Evolutionary conservation across 768 basidiomycete species (phyloP).

Genomic region (Daedaleopsis sinensis): DNA sequence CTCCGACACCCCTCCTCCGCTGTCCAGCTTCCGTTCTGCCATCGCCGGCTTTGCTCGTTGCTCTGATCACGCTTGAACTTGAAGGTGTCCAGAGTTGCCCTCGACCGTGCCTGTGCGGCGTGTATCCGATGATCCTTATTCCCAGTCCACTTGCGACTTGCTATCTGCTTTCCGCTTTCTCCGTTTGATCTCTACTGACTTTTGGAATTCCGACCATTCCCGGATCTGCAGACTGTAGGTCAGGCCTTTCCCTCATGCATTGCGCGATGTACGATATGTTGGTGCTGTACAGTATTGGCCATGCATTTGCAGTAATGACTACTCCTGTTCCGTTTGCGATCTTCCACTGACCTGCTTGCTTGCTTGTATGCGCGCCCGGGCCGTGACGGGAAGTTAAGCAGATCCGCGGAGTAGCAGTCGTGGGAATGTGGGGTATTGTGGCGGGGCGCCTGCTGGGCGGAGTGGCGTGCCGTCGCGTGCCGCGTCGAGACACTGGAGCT

Average conservation of each 20-base stretch:
- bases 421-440: constrained; percentile 13
- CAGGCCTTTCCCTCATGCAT: not conserved
- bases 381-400: not conserved
- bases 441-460: not conserved
- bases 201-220: not conserved
- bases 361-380: too few species aligned
- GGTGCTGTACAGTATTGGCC: constrained; percentile 1
- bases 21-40: not conserved
- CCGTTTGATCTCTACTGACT: not conserved
- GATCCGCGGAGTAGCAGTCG: not conserved
- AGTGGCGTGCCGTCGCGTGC: too few species aligned
- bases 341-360: not conserved
- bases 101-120: not conserved
- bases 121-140: not conserved
- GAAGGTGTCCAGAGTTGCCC: not conserved
- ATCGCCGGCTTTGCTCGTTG: not conserved
- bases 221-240: not conserved
- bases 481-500: not conserved
- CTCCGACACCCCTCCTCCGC: not conserved
- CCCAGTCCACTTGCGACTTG: not conserved
- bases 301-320: not conserved
- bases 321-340: not conserved
- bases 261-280: constrained; percentile 1
- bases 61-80: not conserved
- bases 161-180: not conserved